Evolutionary conservation across 805 yeast genomes (phyloP).

Genomic region (Metschnikowia picachoensis): DNA sequence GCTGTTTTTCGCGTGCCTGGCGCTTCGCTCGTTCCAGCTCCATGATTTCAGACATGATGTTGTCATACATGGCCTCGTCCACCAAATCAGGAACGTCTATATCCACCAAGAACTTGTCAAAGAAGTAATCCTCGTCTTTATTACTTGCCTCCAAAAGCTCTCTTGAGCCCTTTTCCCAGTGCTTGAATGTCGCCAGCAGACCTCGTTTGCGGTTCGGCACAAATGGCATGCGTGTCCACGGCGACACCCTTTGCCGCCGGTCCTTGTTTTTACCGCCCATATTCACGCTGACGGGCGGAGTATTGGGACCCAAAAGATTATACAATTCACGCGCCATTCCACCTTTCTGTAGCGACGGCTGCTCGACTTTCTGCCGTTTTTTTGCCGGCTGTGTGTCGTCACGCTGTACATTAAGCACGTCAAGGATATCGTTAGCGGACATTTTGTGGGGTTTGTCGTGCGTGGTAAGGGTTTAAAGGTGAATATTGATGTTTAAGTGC

Average conservation of each 20-base stretch:
- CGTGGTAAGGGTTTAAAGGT: neutral
- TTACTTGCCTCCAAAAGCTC: conserved; percentile 36
- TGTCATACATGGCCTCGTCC: conserved; percentile 54
- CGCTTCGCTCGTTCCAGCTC: conserved; percentile 14
- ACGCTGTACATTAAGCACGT: conserved; percentile 66
- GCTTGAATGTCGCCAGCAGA: conserved; percentile 48
- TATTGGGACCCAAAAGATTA: conserved; percentile 83
- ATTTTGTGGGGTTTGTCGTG: conserved; percentile 8
- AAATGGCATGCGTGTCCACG: conserved; percentile 76
- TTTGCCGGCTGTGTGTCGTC: conserved; percentile 39
- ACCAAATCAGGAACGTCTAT: conserved; percentile 68
- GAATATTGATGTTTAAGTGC: neutral
- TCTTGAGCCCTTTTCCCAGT: conserved; percentile 83
- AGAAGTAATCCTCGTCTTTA: conserved; percentile 50
- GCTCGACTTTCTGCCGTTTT: conserved; percentile 35
- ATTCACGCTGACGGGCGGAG: conserved; percentile 66
- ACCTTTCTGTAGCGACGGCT: conserved; percentile 27
- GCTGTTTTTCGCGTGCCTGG: conserved; percentile 1
- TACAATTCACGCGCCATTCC: conserved; percentile 91
- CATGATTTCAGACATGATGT: conserved; percentile 43
- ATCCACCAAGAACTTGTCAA: conserved; percentile 68
- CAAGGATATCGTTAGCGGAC: conserved; percentile 58
- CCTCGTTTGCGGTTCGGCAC: conserved; percentile 47
- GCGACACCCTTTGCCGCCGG: conserved; percentile 63
- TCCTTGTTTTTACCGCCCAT: conserved; percentile 49